Evolutionary conservation across 768 basidiomycete species (phyloP), one percentile per base, ranked within the genome.

Genomic region (Paxillus involutus): DNA sequence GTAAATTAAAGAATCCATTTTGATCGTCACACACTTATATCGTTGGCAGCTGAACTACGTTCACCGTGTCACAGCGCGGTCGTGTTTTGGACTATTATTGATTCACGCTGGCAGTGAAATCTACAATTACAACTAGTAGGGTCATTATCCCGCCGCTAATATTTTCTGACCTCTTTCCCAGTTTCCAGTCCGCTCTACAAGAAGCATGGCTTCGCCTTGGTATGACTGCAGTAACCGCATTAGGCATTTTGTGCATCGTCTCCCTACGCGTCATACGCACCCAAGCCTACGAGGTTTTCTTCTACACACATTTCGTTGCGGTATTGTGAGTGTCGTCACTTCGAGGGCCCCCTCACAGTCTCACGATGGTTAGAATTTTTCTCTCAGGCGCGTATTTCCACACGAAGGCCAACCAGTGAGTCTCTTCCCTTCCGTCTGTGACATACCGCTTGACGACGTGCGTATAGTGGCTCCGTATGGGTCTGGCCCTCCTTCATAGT

Each of bases 221-320:
- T 9, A 37, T 79, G 6, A 55, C 64, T 12, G 77, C 80, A 0
- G 46, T 72, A 2, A 57, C 60, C 14, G 56, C 80, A 0, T 69
- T 84, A 14, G 67, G 75, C 2, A 52, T 82, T n/a, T 55, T 84
- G 3, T 66, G 63, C 19, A 40, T 83, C 14, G 52, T 81, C n/a
- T 79, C 82, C 6, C 51, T 85, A 11, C 77, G 80, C 11, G 76
- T 74, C 2, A 59, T 85, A 19, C 77, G 84, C 9, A 63, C 71
- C 4, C 68, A 62, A 5, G 64, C 59, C 1, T 86, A 84, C 50
- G 83, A 86, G 59, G 4, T 78, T 4, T 87, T 86, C 70, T 69
- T 81, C 33, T 62, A 77, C 26, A 39, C 67, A 0, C 85, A 86
- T 61, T 74, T 80, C 49, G 8, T 76, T 3, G 57, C 75, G 21